Base-by-base conservation (phyloP, 805 yeast species). In the Teunomyces aglyptinius region DNA sequence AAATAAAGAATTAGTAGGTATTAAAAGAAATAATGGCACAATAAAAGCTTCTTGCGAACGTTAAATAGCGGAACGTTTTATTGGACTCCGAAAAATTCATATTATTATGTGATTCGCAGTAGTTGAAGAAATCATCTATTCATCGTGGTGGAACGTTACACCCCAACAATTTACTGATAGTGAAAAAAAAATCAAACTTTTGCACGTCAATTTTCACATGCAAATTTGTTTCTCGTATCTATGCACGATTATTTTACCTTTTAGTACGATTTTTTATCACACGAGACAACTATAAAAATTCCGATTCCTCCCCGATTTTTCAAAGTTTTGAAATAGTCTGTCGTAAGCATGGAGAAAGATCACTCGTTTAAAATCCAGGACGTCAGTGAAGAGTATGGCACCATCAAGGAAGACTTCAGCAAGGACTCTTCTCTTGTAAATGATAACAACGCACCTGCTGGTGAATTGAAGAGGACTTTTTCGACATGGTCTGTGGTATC, bases 401-500 rank as follows among this genome's bases (percentile, higher is more conserved):
- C 12, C 16, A 13, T 29, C 10, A 40, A 40, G 35, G 35, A 40
- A 5, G 26, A 16, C 12, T 11, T 18, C n/a, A 18, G 18, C 27
- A 28, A 28, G 13, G 26, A 28, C 18, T 7, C 43, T 8, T 28
- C 43, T 15, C 16, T 18, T 27, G 20, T 18, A 12, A 16, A 28
- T 24, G 43, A 40, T 16, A 36, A 36, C 15, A 26, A n/a, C 4
- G 32, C 38, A 20, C 36, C 22, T 20, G 35, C 32, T 6, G 51
- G 54, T 12, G 70, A 63, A 49, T 61, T 63, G 43, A 60, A 60
- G 34, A 59, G 74, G 51, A 68, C 68, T 20, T 71, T 71, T 44
- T 65, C 71, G 1, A 63, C 68, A 20, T 70, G 66, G 61, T 67
- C 73, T 2, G 62, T 71, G 26, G 60, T 70, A 12, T 70, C 70